Evolutionary conservation across 2,329 filamentous ascomycete genomes (phyloP).

Genomic region (Fusarium anthophilum): DNA sequence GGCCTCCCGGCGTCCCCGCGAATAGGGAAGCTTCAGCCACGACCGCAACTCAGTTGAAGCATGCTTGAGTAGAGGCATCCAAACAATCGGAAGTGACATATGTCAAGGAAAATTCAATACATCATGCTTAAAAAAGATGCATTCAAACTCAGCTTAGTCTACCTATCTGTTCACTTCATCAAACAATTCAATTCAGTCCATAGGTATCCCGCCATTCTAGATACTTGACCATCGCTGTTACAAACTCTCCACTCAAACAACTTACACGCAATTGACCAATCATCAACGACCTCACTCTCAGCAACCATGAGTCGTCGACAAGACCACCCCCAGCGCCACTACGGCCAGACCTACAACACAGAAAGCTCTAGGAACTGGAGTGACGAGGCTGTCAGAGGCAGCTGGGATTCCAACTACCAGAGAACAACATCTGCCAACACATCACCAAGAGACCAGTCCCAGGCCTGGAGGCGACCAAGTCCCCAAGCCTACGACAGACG

Average conservation of each 20-base stretch:
- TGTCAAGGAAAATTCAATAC: constrained; percentile 8
- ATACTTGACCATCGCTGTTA: neutral
- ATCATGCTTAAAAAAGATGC: constrained; percentile 12
- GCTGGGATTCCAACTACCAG: constrained; percentile 40
- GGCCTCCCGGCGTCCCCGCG: constrained; percentile 43
- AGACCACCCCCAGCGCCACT: constrained; percentile 14
- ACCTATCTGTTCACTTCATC: neutral
- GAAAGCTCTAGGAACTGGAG: constrained; percentile 44
- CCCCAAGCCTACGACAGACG: constrained; percentile 29
- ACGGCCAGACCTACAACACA: constrained; percentile 20
- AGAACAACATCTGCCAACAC: constrained; percentile 29
- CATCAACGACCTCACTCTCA: constrained; percentile 1
- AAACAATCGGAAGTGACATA: neutral
- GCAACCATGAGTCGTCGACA: constrained; percentile 37
- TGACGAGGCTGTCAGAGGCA: constrained; percentile 41
- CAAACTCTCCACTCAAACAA: neutral
- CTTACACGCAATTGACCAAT: constrained; percentile 26
- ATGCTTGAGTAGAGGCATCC: constrained; percentile 33
- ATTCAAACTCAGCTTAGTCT: neutral
- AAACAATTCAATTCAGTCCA: neutral
- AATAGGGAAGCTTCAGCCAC: constrained; percentile 40
- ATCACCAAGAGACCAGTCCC: constrained; percentile 31
- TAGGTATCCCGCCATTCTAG: neutral
- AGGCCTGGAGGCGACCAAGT: constrained; percentile 25
- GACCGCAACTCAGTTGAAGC: constrained; percentile 24